Evolutionary conservation across 192 early-diverging fungal genomes (phyloP), one percentile per base, ranked within the genome.

Genomic region (Coemansia sp.): DNA sequence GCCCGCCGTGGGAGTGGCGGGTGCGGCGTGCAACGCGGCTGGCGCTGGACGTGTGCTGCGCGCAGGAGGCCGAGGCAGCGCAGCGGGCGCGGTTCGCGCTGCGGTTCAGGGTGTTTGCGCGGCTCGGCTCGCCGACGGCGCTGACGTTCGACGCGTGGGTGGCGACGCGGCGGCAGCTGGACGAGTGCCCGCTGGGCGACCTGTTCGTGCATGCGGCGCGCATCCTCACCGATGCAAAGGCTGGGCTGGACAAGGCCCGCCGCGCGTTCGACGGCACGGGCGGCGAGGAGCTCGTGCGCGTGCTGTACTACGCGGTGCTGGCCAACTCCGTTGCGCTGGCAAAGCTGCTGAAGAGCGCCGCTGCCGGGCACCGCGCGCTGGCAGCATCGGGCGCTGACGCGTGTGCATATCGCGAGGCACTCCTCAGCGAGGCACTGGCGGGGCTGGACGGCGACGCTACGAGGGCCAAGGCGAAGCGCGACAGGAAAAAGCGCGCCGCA

Each of bases 41-140:
- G n/a, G 68, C 62, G 31, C 68, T 70, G 41, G 40, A 53, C 29
- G 40, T 48, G 7, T 62, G 69, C 7, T 19, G 41, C 10, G 11
- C 11, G 59, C 71, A 67, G 68, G 74, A 81, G 5, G 3, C 62
- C 3, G 36, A 24, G 11, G 39, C 50, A 2, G 68, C 71, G 3
- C 71, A 66, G 46, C 40, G 31, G 0, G 71, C 70, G 4, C 67
- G 74, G 3, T 76, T 65, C 21, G 74, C 74, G 3, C 64, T 81
- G 17, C 63, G 79, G 46, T 76, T 81, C 70, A 70, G 79, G 1
- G 71, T 59, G 2, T 64, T 74, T 21, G 57, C 64, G 48, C 63
- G 65, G n/a, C 74, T 81, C 31, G 69, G 63, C 17, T 81, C 79
- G 48, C 79, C 79, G 9, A 63, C 74, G 14, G 62, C 68, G 5